Base-by-base conservation (phyloP, 1,139 yeast genomes). In the Nakaseomyces bracarensis region DNA sequence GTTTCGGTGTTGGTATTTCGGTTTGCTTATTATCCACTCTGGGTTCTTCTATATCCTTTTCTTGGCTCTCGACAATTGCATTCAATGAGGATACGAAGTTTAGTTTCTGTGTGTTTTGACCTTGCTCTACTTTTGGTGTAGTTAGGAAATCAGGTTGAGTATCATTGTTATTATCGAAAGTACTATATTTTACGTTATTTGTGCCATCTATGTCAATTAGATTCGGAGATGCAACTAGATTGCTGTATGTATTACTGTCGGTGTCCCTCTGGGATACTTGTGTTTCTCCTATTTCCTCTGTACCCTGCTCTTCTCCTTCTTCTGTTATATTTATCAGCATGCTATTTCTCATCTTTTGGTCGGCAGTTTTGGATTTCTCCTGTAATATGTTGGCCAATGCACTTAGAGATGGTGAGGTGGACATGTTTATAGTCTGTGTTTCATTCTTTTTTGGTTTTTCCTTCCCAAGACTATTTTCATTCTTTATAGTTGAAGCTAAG, bases 321-420 rank as follows among this genome's bases (percentile, higher is more conserved):
- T 55, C 61, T 44, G 36, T 10, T 11, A 33, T 21, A 21, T 33
- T 20, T 5, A 33, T 8, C 10, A 33, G 18, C 2, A 20, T 11
- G 18, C 26, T 33, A n/a, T 45, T 38, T 26, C 50, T 50, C 47
- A 51, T 51, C 38, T 47, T 54, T 26, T 44, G 46, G 21, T 56
- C 63, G 15, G 61, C 58, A 36, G 46, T 50, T 31, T 54, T 56
- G 3, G 62, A 52, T 39, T 65, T 66, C 37, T 61, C 64, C 43
- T 61, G 65, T 29, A 67, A 48, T 22, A 66, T 59, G 29, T 60
- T 61, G 2, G 69, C 68, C 19, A 67, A 47, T 0, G 69, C 70
- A 44, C 68, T 63, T 34, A 67, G 51, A 1, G 69, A 65, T 2
- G 71, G 71, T 33, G 74, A 69, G 38, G 72, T 64, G 2, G 79